Percentiles rank a stretch among this genome's conserved stretches.
Evolutionary conservation across 805 yeast genomes (phyloP).

Genomic region (Starmerella floricola): DNA sequence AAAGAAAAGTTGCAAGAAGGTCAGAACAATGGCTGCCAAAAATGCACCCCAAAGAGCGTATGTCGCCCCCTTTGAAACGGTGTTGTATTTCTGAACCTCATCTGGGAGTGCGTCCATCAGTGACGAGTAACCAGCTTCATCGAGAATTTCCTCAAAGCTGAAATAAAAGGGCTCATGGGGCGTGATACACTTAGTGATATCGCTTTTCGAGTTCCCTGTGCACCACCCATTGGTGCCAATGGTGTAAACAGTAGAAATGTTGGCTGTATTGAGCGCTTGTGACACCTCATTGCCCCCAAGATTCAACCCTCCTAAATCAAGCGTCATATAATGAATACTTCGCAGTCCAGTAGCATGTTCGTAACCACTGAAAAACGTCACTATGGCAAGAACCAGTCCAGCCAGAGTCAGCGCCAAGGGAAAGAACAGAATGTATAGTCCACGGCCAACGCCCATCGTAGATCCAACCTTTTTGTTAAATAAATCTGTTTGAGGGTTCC

Average conservation of each 20-base stretch:
- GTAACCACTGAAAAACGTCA: constrained; percentile 45
- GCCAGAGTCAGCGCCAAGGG: constrained; percentile 29
- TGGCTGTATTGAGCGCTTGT: constrained; percentile 21
- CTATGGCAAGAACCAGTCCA: constrained; percentile 37
- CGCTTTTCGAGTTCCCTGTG: constrained; percentile 29
- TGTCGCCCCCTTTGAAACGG: constrained; percentile 37
- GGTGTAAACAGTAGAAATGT: constrained; percentile 38
- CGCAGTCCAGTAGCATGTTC: constrained; percentile 34
- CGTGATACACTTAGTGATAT: constrained; percentile 35
- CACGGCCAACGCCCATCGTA: constrained; percentile 23
- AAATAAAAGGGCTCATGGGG: constrained; percentile 47
- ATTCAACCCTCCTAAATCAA: constrained; percentile 33
- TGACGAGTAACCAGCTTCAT: constrained; percentile 21
- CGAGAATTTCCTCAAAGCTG: constrained; percentile 37
- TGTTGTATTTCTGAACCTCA: constrained; percentile 37
- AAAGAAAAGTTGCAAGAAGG: constrained; percentile 31
- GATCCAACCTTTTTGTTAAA: too few species aligned
- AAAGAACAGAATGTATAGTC: constrained; percentile 25
- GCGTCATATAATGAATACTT: constrained; percentile 37
- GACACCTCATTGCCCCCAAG: constrained; percentile 14
- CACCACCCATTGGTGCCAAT: constrained; percentile 60
- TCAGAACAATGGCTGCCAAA: constrained; percentile 37
- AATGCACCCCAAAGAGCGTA: constrained; percentile 49
- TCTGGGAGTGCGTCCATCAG: constrained; percentile 37
- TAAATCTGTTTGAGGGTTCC: too few species aligned